phyloP scores from a whole-genome alignment of 495 filamentous ascomycete species.

The Podospora pseudocomata region DNA sequence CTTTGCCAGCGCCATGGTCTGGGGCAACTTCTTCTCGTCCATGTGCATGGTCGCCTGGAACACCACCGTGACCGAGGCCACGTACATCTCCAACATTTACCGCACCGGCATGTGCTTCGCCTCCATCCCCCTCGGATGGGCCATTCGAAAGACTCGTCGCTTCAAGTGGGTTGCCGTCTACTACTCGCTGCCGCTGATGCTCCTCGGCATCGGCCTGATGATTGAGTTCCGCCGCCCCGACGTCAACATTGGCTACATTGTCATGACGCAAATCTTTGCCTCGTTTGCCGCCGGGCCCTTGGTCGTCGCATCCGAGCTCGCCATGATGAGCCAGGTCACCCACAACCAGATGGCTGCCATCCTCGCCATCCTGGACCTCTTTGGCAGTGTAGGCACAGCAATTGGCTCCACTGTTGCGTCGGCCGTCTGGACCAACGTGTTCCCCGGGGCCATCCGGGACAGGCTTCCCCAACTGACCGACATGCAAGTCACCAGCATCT shows the following conservation, averaged over 20 bases:
- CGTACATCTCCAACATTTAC: constrained; percentile 66
- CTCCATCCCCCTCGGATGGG: constrained; percentile 61
- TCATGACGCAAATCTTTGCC: constrained; percentile 77
- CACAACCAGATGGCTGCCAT: constrained; percentile 63
- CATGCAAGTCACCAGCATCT: constrained; percentile 47
- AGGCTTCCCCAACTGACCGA: constrained; percentile 51
- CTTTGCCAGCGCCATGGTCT: constrained; percentile 60
- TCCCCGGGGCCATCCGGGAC: constrained; percentile 47
- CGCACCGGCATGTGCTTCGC: constrained; percentile 62
- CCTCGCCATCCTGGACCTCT: constrained; percentile 58
- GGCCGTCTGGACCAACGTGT: constrained; percentile 62
- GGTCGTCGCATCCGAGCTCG: constrained; percentile 61
- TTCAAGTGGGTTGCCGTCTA: constrained; percentile 61
- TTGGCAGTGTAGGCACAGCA: constrained; percentile 59
- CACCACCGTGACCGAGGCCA: constrained; percentile 52
- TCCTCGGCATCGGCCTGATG: constrained; percentile 71
- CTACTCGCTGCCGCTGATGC: constrained; percentile 60
- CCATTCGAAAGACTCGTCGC: constrained; percentile 54
- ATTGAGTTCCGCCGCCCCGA: constrained; percentile 37
- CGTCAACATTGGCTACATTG: constrained; percentile 52
- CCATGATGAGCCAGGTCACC: constrained; percentile 58
- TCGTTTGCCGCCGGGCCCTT: constrained; percentile 58
- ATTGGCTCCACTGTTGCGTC: constrained; percentile 57
- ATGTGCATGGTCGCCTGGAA: constrained; percentile 67
- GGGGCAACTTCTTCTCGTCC: constrained; percentile 61